These are phyloP conservation scores for Globisporangium echinulatum DNA, from an alignment of 352 stramenopile genomes.

Conservation along the genomic window DNA sequence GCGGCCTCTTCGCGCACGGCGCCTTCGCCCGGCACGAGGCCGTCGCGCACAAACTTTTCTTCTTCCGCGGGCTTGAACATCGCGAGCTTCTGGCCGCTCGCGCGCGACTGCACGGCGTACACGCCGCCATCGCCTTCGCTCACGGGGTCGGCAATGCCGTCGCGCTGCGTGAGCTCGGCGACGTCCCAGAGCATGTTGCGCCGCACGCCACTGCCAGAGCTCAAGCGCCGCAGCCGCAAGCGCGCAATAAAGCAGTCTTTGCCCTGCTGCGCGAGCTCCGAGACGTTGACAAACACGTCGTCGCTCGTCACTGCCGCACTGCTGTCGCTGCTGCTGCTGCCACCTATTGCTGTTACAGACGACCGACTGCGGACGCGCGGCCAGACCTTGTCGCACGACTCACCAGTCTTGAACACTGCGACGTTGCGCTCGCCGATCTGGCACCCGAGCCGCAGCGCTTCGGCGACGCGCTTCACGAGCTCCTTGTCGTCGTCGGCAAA, in stretches of 20 bases:
- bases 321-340: conserved; percentile 7
- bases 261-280: conserved; percentile 58
- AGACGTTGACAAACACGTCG: conserved; percentile 68
- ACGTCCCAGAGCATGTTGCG: conserved; percentile 81
- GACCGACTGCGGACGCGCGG: conserved; percentile 2
- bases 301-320: conserved; percentile 14
- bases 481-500: conserved; percentile 48
- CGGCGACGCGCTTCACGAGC: conserved; percentile 41
- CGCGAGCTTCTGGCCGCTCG: conserved; percentile 64
- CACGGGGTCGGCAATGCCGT: conserved; percentile 49
- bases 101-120: conserved; percentile 62
- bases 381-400: conserved; percentile 13
- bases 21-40: conserved; percentile 57
- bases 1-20: conserved; percentile 70
- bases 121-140: conserved; percentile 62
- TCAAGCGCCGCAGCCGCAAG: conserved; percentile 48
- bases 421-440: conserved; percentile 61
- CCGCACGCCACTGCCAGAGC: conserved; percentile 47
- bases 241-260: conserved; percentile 70
- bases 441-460: conserved; percentile 44
- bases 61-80: conserved; percentile 81
- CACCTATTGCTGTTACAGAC: not conserved
- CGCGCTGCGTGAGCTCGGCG: conserved; percentile 36
- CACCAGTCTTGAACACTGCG: conserved; percentile 48
- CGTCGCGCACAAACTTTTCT: conserved; percentile 71